Evolutionary conservation across 495 filamentous ascomycete species (phyloP).

Genomic region (Acidomyces sp.): DNA sequence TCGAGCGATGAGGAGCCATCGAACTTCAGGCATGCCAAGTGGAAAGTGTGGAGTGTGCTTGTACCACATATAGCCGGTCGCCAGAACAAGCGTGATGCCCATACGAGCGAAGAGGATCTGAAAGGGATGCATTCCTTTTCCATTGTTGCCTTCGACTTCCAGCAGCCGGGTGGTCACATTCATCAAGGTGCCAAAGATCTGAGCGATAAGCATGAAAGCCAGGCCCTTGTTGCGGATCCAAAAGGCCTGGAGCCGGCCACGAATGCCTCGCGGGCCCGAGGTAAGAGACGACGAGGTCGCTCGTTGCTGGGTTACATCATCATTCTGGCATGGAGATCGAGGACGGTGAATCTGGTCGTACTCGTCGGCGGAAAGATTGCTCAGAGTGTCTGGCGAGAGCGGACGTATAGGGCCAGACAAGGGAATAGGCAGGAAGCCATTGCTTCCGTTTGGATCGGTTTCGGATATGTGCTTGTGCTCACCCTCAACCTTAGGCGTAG

Average conservation of each 20-base stretch:
- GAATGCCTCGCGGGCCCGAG: constrained; percentile 15
- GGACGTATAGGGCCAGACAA: constrained; percentile 22
- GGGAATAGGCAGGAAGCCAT: constrained; percentile 18
- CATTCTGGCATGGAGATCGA: background rate
- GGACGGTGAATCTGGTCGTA: constrained; percentile 15
- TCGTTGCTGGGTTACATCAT: background rate
- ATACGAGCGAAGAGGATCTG: constrained; percentile 83
- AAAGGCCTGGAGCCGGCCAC: constrained; percentile 17
- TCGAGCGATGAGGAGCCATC: constrained; percentile 52
- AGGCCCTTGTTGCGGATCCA: constrained; percentile 55
- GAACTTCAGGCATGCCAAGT: constrained; percentile 52
- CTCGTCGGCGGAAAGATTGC: constrained; percentile 28
- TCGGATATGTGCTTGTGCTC: constrained; percentile 1
- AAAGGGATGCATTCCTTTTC: constrained; percentile 66
- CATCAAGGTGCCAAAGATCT: constrained; percentile 82
- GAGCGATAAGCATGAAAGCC: constrained; percentile 57
- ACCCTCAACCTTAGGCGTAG: background rate
- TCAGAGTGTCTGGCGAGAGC: constrained; percentile 26
- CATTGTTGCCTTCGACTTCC: constrained; percentile 51
- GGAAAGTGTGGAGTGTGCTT: constrained; percentile 53
- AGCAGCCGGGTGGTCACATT: constrained; percentile 69
- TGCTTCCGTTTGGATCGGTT: no score
- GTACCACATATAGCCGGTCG: constrained; percentile 63
- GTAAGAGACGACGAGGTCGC: background rate
- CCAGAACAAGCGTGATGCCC: constrained; percentile 57